phyloP scores from a whole-genome alignment of 2,329 filamentous ascomycete genomes.

The Ophiostoma himal-ulmi region DNA sequence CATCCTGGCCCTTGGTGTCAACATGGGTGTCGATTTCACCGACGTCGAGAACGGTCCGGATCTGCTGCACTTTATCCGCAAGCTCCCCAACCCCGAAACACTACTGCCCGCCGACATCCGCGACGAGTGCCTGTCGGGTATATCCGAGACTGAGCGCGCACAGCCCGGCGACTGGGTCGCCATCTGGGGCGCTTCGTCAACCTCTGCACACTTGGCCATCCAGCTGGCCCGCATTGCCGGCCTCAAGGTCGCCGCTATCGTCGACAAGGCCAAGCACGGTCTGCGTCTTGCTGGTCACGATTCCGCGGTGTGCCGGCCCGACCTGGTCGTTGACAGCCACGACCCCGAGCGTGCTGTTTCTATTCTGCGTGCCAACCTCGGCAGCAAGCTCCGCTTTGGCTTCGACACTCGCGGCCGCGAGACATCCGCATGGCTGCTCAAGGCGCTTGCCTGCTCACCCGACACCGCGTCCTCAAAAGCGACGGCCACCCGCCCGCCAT shows the following conservation, averaged over 20 bases:
- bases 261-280: slow-evolving; percentile 63
- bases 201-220: slow-evolving; percentile 59
- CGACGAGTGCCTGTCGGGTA: slow-evolving; percentile 55
- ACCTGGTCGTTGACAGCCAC: slow-evolving; percentile 63
- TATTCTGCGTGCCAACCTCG: slow-evolving; percentile 56
- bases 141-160: slow-evolving; percentile 48
- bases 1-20: slow-evolving; percentile 60
- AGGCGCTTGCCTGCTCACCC: slow-evolving; percentile 37
- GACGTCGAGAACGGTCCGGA: slow-evolving; percentile 51
- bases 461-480: neutral
- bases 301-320: slow-evolving; percentile 38
- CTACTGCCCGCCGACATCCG: slow-evolving; percentile 55
- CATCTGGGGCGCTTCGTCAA: slow-evolving; percentile 70
- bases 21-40: slow-evolving; percentile 61
- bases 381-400: slow-evolving; percentile 53
- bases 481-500: slow-evolving; percentile 34
- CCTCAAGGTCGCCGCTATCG: slow-evolving; percentile 58
- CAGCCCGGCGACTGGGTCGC: slow-evolving; percentile 61
- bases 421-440: slow-evolving; percentile 52
- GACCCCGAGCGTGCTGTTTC: slow-evolving; percentile 59
- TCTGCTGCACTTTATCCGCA: slow-evolving; percentile 46
- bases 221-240: slow-evolving; percentile 64
- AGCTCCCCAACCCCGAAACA: slow-evolving; percentile 37
- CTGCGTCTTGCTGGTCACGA: slow-evolving; percentile 46
- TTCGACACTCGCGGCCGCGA: slow-evolving; percentile 64